Percentiles rank a stretch among this genome's conserved stretches.
Evolutionary conservation across 176 grass and related monocot genomes (phyloP).

Genomic region (Aegilops sharonensis): DNA sequence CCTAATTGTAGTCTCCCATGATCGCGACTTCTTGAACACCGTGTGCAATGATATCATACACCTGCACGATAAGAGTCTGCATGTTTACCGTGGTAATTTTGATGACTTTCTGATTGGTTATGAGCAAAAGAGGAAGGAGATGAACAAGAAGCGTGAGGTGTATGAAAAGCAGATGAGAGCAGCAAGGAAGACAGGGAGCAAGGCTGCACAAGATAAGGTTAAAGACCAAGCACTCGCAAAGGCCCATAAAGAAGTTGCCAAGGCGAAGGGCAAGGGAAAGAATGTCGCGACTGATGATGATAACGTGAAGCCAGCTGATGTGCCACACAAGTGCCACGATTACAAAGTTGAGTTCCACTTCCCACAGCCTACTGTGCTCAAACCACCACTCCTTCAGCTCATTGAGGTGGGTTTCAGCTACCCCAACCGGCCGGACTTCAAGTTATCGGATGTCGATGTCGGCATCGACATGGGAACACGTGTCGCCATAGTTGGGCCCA

Average conservation of each 20-base stretch:
- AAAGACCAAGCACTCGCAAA: not conserved
- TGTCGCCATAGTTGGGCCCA: conserved; percentile 64
- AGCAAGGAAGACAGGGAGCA: conserved; percentile 32
- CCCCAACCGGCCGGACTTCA: conserved; percentile 52
- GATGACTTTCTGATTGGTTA: conserved; percentile 60
- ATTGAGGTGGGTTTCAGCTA: conserved; percentile 62
- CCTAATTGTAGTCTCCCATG: conserved; percentile 59
- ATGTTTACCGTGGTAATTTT: conserved; percentile 67
- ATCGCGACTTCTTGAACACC: conserved; percentile 66
- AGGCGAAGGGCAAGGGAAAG: not conserved
- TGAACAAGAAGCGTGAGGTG: conserved; percentile 43
- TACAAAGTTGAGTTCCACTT: conserved; percentile 66
- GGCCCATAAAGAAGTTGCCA: not conserved
- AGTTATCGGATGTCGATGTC: conserved; percentile 45
- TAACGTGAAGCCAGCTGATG: conserved; percentile 19
- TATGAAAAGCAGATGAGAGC: conserved; percentile 51
- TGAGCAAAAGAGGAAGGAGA: conserved; percentile 55
- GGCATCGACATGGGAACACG: conserved; percentile 72
- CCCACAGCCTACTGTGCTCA: conserved; percentile 16
- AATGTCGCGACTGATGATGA: not conserved
- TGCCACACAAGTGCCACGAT: conserved; percentile 53
- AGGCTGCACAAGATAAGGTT: not conserved
- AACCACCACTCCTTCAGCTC: conserved; percentile 61
- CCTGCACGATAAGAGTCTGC: conserved; percentile 13
- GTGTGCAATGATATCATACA: conserved; percentile 67